Evolutionary conservation across 2,329 filamentous ascomycete species (phyloP).

Genomic region (Diplocarpon rosae): DNA sequence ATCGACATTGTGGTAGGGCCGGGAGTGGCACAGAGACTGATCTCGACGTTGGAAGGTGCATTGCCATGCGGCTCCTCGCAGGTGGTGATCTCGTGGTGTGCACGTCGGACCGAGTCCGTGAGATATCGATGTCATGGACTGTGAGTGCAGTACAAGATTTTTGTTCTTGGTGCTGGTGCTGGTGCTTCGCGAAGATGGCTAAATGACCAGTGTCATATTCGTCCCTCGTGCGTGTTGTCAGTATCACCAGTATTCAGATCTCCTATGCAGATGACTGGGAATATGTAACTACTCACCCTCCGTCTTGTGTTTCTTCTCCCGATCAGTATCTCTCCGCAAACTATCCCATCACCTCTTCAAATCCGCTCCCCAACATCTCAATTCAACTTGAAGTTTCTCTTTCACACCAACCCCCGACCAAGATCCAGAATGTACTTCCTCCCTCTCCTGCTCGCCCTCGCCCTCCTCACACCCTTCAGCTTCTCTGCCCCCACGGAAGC

Average conservation of each 20-base stretch:
- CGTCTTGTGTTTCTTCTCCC: no score
- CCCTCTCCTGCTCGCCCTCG: background rate
- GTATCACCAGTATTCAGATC: no score
- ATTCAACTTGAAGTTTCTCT: no score
- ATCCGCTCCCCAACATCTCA: no score
- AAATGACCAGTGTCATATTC: no score
- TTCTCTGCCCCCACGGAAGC: background rate
- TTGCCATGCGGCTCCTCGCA: conserved; percentile 2
- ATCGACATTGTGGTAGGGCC: background rate
- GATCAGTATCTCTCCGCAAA: no score
- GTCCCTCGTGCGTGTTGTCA: no score
- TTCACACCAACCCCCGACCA: no score
- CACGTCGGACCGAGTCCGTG: background rate
- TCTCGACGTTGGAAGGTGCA: background rate
- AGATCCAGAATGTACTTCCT: background rate
- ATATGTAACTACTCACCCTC: no score
- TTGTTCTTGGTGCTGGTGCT: background rate
- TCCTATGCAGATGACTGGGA: no score
- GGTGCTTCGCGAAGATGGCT: no score
- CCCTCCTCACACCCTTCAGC: background rate
- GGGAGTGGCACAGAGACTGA: background rate
- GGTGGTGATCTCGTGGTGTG: conserved; percentile 1
- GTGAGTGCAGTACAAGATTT: background rate
- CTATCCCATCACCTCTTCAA: no score
- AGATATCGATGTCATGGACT: background rate